phyloP scores from a whole-genome alignment of 2,329 filamentous ascomycete genomes.

The Trichoderma sp. region DNA sequence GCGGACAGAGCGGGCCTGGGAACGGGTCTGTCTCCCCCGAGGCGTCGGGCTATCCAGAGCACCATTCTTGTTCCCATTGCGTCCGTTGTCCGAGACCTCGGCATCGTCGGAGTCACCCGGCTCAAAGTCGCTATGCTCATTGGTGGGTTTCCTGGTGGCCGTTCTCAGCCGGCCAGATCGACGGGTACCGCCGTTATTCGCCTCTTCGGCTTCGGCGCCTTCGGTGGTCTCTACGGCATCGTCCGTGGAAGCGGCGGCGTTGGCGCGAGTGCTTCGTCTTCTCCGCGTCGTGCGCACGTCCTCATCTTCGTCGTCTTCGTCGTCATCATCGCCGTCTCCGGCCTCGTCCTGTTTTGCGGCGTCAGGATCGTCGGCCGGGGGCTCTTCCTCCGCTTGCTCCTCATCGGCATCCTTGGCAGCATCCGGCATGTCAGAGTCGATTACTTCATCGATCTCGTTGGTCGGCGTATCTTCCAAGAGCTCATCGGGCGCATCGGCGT shows the following conservation, averaged over 20 bases:
- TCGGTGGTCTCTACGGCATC: constrained; percentile 34
- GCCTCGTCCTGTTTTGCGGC: constrained; percentile 23
- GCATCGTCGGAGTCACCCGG: constrained; percentile 60
- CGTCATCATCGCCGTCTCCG: constrained; percentile 48
- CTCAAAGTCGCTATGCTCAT: constrained; percentile 64
- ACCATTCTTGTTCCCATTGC: constrained; percentile 49
- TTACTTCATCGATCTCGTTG: constrained; percentile 34
- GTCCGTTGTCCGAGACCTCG: constrained; percentile 46
- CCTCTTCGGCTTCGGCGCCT: constrained; percentile 34
- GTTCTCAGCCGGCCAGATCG: constrained; percentile 52
- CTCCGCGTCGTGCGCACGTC: constrained; percentile 53
- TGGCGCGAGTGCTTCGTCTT: constrained; percentile 45
- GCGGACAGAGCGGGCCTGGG: constrained; percentile 48
- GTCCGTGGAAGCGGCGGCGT: constrained; percentile 39
- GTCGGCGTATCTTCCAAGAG: constrained; percentile 40
- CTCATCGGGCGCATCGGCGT: constrained; percentile 45
- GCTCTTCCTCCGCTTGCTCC: constrained; percentile 30
- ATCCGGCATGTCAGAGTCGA: constrained; percentile 39
- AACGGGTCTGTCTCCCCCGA: constrained; percentile 49
- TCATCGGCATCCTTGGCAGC: constrained; percentile 22
- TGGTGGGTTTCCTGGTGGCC: constrained; percentile 48
- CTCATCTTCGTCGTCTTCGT: constrained; percentile 55
- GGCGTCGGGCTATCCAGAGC: constrained; percentile 54
- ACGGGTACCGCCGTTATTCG: constrained; percentile 37
- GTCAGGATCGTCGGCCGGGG: constrained; percentile 35